These are phyloP conservation scores for Colletotrichum sp. DNA, from an alignment of 2,329 filamentous ascomycete species.

Conservation along the genomic window DNA sequence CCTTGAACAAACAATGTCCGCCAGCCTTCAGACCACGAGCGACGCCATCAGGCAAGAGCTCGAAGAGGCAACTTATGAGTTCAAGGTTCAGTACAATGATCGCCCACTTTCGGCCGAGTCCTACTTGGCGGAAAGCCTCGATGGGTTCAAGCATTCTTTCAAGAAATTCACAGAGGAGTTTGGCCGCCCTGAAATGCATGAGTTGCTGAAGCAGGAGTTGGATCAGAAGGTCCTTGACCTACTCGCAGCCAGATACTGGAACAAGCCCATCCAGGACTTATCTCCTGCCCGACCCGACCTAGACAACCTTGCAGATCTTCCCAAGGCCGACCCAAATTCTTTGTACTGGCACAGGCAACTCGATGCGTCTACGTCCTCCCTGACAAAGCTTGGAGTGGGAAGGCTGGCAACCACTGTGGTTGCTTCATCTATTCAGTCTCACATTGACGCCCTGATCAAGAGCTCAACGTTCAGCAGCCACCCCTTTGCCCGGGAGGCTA, in stretches of 20 bases:
- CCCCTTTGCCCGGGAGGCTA: conserved; percentile 91
- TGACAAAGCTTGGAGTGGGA: conserved; percentile 94
- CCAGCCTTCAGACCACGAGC: conserved; percentile 85
- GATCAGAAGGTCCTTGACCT: conserved; percentile 95
- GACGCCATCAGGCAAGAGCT: conserved; percentile 94
- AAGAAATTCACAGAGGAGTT: conserved; percentile 92
- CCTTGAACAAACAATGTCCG: conserved; percentile 95
- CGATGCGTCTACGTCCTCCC: conserved; percentile 85
- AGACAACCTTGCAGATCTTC: conserved; percentile 77
- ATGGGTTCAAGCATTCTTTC: conserved; percentile 97
- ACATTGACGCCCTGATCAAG: conserved; percentile 79
- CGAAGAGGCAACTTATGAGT: conserved; percentile 96
- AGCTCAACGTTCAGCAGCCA: conserved; percentile 88
- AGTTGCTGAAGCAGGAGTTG: conserved; percentile 88
- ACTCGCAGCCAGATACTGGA: conserved; percentile 95
- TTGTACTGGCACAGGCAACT: conserved; percentile 94
- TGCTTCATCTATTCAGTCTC: conserved; percentile 82
- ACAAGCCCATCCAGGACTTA: conserved; percentile 91
- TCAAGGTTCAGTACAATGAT: conserved; percentile 99
- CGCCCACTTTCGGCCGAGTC: conserved; percentile 93
- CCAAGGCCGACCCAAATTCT: conserved; percentile 84
- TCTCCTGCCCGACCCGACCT: conserved; percentile 67
- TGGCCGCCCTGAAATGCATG: conserved; percentile 85
- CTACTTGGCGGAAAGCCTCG: conserved; percentile 92
- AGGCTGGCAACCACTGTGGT: conserved; percentile 92